phyloP scores from a whole-genome alignment of 148 eudicot species.

The Rhododendron mucronatum region DNA sequence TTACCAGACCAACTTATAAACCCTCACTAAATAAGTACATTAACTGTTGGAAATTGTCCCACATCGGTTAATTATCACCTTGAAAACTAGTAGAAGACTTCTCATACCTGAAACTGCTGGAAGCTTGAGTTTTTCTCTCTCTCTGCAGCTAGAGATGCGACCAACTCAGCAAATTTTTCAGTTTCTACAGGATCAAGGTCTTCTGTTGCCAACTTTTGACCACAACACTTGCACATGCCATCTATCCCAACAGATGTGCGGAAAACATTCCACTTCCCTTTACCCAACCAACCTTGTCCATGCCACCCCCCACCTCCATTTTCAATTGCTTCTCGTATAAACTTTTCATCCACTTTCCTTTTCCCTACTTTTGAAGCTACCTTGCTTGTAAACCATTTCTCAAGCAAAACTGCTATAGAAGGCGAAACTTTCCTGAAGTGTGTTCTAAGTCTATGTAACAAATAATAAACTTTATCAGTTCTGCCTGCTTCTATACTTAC shows the following conservation, averaged over 20 bases:
- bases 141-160: constrained; percentile 64
- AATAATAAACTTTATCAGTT: constrained; percentile 70
- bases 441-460: constrained; percentile 75
- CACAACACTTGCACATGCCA: constrained; percentile 74
- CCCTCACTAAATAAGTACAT: not conserved
- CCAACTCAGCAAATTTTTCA: constrained; percentile 78
- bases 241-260: constrained; percentile 46
- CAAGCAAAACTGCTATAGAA: constrained; percentile 54
- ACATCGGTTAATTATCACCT: too few species aligned
- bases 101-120: constrained; percentile 81
- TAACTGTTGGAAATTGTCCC: not conserved
- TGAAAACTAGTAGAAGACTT: not conserved
- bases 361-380: constrained; percentile 67
- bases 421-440: constrained; percentile 53
- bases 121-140: constrained; percentile 70
- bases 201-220: constrained; percentile 65
- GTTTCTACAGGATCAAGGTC: constrained; percentile 93
- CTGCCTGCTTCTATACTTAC: constrained; percentile 55
- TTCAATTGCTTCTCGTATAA: constrained; percentile 39
- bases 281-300: constrained; percentile 86
- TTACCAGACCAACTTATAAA: constrained; percentile 16
- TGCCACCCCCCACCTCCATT: constrained; percentile 95
- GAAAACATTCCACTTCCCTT: constrained; percentile 66
- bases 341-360: constrained; percentile 54
- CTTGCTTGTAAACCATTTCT: constrained; percentile 69